Evolutionary conservation across 345 rosid species (phyloP), one percentile per base, ranked within the genome.

Genomic region (Eucalyptus pauciflora): DNA sequence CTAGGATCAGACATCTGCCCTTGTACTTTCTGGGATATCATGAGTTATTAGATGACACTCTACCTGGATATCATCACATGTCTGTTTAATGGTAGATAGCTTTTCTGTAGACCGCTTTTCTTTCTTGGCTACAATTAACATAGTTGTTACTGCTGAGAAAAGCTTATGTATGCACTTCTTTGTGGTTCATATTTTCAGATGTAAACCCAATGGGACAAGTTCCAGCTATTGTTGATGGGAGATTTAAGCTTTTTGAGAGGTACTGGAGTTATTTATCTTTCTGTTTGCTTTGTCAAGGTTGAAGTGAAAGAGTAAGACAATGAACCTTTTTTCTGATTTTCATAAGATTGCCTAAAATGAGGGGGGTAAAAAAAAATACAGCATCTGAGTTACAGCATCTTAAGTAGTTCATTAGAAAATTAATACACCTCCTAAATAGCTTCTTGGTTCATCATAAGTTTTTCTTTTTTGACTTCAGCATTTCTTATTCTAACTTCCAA

Each of bases 241-340:
- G 94, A 71, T 92, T 96, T 91, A 95, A 93, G 94, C 95, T 96
- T 69, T 97, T 93, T 85, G 99, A 97, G 94, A 97, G 99, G 99
- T 96, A 92, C 48, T 85, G 85, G 4, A 29, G 46, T 50, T 49
- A 87, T 76, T 41, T 37, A 37, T 76, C 29, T 76, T 76, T 76
- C 29, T 11, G 48, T 76, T 76, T 76, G 29, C 85, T 6, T 20
- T 76, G 48, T 76, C 85, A 76, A 37, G 48, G 48, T 76, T 76
- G 85, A 76, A 20, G 48, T 76, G 48, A 25, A 41, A 41, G 48
- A 41, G 29, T 41, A 76, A 76, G 85, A 76, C 48, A 10, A 41
- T 41, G 48, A 41, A 76, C 85, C 85, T 41, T 76, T 76, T 76
- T 76, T 41, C 29, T 18, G 27, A 76, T 20, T 76, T 76, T 76